Evolutionary conservation across 805 yeast species (phyloP).

Genomic region (Kurtzmaniella fragi): DNA sequence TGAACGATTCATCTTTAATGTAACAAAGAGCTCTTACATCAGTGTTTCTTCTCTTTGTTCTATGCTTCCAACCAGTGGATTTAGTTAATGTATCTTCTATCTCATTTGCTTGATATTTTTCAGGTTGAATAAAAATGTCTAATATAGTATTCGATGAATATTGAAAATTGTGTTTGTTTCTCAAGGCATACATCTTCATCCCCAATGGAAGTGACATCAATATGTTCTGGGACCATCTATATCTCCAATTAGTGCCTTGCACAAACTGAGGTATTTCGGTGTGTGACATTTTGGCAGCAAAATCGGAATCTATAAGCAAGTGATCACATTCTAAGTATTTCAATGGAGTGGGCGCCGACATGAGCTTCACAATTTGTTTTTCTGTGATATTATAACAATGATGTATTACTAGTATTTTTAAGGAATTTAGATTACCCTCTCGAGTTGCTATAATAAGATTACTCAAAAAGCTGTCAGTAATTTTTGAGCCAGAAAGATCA

Average conservation of each 20-base stretch:
- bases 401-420: constrained; percentile 18
- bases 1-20: constrained; percentile 2
- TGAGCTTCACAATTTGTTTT: constrained; percentile 8
- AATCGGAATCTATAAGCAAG: constrained; percentile 2
- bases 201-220: constrained; percentile 20
- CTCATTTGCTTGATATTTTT: constrained; percentile 1
- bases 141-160: constrained; percentile 4
- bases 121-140: constrained; percentile 14
- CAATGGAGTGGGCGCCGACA: not conserved
- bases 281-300: constrained; percentile 2
- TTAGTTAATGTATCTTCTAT: not conserved
- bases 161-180: constrained; percentile 1
- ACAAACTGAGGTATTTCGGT: constrained; percentile 5
- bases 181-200: constrained; percentile 14
- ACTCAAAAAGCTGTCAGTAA: constrained; percentile 28
- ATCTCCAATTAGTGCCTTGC: constrained; percentile 21
- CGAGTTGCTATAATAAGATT: constrained; percentile 15
- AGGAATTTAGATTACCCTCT: constrained; percentile 12
- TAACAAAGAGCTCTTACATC: constrained; percentile 6
- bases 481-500: constrained; percentile 21
- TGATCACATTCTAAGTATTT: constrained; percentile 12
- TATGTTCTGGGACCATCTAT: constrained; percentile 6
- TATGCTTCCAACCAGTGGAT: not conserved
- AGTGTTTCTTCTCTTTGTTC: constrained; percentile 4
- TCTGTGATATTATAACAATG: constrained; percentile 16